Conservation (phyloP, 768 basidiomycete species). For the Boletus insuetus region DNA sequence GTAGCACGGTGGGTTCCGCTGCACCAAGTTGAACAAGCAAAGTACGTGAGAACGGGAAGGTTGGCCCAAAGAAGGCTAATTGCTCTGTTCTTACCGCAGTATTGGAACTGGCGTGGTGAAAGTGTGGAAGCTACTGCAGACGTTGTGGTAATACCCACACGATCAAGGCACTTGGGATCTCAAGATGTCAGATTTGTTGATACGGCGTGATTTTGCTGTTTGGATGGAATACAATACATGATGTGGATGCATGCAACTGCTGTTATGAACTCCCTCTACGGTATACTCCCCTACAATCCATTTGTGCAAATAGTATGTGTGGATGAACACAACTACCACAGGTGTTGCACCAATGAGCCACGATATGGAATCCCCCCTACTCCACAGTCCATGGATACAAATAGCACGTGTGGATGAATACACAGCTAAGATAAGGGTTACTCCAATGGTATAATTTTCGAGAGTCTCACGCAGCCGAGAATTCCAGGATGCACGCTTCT, state of each 20-base stretch:
- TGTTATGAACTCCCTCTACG: too few relatives aligned
- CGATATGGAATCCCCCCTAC: not conserved
- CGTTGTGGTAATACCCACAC: constrained; percentile 16
- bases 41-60: constrained; percentile 45
- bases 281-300: not conserved
- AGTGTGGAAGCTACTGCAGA: constrained; percentile 60
- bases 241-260: not conserved
- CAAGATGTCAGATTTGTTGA: not conserved
- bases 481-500: constrained; percentile 27
- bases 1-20: constrained; percentile 50
- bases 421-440: too few relatives aligned
- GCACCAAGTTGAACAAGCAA: constrained; percentile 53
- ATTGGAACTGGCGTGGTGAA: constrained; percentile 74
- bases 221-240: not conserved
- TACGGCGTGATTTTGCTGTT: not conserved
- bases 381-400: too few relatives aligned
- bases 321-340: constrained; percentile 14
- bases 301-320: constrained; percentile 2
- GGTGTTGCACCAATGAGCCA: not conserved
- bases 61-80: not conserved
- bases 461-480: constrained; percentile 16
- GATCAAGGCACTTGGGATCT: not conserved
- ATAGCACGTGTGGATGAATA: too few relatives aligned
- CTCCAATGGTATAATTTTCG: not conserved
- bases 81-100: constrained; percentile 34